A percentile compares a stretch with the other conserved stretches of the same genome.
phyloP scores from a whole-genome alignment of 2,329 filamentous ascomycete species.

The Colletotrichum eremochloae region DNA sequence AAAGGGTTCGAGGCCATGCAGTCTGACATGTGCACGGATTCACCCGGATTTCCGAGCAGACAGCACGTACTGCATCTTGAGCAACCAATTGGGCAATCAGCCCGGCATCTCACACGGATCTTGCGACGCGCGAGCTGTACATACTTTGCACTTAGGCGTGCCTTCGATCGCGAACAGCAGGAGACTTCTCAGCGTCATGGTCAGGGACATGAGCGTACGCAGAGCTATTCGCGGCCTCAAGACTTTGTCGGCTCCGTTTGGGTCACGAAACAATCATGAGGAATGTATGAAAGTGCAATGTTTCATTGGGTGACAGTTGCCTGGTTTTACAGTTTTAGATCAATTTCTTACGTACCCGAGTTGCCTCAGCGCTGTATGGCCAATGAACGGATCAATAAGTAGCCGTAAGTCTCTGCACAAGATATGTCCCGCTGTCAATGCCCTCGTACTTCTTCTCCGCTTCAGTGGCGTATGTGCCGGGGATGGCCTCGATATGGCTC shows the following conservation, averaged over 20 bases:
- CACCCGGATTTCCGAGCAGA: no score
- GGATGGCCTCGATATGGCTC: constrained; percentile 82
- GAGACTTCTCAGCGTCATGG: no score
- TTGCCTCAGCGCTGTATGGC: background rate
- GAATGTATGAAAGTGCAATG: background rate
- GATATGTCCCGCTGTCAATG: constrained; percentile 84
- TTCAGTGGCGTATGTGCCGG: constrained; percentile 76
- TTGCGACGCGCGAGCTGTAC: no score
- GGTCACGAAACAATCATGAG: background rate
- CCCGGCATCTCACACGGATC: no score
- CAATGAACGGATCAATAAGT: constrained; percentile 67
- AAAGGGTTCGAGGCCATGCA: background rate
- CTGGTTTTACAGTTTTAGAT: constrained; percentile 36
- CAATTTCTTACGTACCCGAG: background rate
- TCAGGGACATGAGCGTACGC: no score
- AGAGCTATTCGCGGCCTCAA: no score
- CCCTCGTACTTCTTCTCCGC: constrained; percentile 82
- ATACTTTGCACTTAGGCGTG: no score
- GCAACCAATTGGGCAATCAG: no score
- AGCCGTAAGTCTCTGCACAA: constrained; percentile 81
- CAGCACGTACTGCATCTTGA: no score
- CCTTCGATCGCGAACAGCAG: no score
- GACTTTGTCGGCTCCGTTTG: background rate
- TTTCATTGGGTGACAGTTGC: background rate
- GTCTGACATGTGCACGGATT: background rate